These are phyloP conservation scores for Parathielavia hyrcaniae DNA, from an alignment of 495 filamentous ascomycete species.

Conservation along the genomic window DNA sequence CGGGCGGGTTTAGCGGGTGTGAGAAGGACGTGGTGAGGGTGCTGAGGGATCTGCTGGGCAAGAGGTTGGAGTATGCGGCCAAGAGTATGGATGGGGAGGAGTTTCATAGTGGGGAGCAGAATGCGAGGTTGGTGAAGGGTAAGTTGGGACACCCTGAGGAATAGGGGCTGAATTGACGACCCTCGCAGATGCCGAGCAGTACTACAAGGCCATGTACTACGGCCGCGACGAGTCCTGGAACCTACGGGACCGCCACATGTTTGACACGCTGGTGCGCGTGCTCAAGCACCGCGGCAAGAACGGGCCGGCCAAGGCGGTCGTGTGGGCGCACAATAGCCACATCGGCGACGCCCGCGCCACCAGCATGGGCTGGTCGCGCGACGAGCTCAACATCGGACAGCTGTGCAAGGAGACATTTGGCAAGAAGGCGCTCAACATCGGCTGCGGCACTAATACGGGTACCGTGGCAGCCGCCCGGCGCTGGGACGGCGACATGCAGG, in stretches of 20 bases:
- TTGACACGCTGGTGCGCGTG: conserved; percentile 47
- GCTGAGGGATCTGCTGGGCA: conserved; percentile 41
- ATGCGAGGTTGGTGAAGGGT: conserved; percentile 48
- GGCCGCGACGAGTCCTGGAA: conserved; percentile 52
- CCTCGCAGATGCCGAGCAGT: conserved; percentile 46
- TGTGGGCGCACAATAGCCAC: conserved; percentile 59
- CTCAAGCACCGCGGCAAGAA: conserved; percentile 38
- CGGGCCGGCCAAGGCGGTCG: conserved; percentile 43
- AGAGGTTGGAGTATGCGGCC: conserved; percentile 42
- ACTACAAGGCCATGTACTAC: conserved; percentile 57
- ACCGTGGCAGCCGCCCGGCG: conserved; percentile 52
- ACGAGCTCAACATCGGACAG: conserved; percentile 53
- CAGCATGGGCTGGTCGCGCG: conserved; percentile 46
- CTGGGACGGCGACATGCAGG: conserved; percentile 53
- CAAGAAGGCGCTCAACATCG: conserved; percentile 44
- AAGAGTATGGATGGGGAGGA: conserved; percentile 42
- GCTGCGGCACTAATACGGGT: conserved; percentile 50
- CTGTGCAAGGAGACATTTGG: conserved; percentile 49
- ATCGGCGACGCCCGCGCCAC: conserved; percentile 54
- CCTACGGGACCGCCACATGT: conserved; percentile 54
- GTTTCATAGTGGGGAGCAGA: conserved; percentile 50
- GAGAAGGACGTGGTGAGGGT: conserved; percentile 46
- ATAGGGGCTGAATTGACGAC: too few species aligned
- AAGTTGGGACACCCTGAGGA: conserved; percentile 13
- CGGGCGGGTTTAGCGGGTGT: conserved; percentile 42